These are phyloP conservation scores for Ehretia macrophylla DNA, from an alignment of 257 asterid species.

Conservation along the genomic window DNA sequence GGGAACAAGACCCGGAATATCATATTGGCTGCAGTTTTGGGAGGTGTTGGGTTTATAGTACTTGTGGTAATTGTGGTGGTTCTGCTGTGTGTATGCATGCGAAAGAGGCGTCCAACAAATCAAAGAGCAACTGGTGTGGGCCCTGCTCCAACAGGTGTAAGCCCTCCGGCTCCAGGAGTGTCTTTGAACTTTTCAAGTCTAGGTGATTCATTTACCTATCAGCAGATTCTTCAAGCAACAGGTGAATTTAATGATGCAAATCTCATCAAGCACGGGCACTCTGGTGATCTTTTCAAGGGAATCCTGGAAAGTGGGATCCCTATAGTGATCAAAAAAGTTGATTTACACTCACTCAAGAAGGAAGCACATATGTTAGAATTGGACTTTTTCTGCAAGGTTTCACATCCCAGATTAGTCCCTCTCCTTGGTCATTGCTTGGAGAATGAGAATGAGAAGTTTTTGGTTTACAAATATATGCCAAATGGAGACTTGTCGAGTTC, in stretches of 20 bases:
- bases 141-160: conserved; percentile 56
- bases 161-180: conserved; percentile 45
- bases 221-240: conserved; percentile 79
- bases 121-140: conserved; percentile 63
- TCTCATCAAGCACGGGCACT: conserved; percentile 72
- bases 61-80: conserved; percentile 33
- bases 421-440: conserved; percentile 90
- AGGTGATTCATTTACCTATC: conserved; percentile 72
- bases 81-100: conserved; percentile 45
- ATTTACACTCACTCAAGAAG: conserved; percentile 48
- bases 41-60: conserved; percentile 54
- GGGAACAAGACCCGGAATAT: conserved; percentile 37
- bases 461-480: conserved; percentile 82
- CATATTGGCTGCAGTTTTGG: conserved; percentile 71
- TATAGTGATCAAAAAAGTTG: conserved; percentile 64
- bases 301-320: conserved; percentile 68
- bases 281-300: conserved; percentile 81
- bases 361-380: conserved; percentile 61
- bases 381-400: conserved; percentile 62
- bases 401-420: conserved; percentile 78
- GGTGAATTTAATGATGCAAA: conserved; percentile 52
- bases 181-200: conserved; percentile 49
- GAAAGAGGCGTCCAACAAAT: conserved; percentile 48
- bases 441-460: conserved; percentile 72
- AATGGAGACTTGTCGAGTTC: conserved; percentile 80